These are phyloP conservation scores for Bipolaris sorokiniana DNA, from an alignment of 2,329 filamentous ascomycete genomes.

Conservation along the genomic window DNA sequence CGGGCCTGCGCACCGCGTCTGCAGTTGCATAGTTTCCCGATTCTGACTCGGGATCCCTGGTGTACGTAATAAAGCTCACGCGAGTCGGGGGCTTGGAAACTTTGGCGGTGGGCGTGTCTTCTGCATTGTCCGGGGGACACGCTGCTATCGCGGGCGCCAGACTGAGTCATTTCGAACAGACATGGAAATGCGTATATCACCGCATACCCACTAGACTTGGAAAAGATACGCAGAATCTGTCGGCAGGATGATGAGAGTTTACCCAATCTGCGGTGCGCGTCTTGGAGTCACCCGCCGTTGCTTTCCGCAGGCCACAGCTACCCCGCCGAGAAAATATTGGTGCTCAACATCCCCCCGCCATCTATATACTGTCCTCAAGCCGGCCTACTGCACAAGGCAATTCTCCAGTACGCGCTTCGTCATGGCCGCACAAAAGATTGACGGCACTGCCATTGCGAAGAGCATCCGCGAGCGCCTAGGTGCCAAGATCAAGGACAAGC, in stretches of 20 bases:
- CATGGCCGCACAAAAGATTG: slow-evolving; percentile 91
- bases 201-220: slow-evolving; percentile 31
- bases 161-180: slow-evolving; percentile 27
- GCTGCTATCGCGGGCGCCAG: slow-evolving; percentile 13
- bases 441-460: slow-evolving; percentile 95
- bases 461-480: slow-evolving; percentile 83
- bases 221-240: slow-evolving; percentile 33
- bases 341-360: slow-evolving; percentile 24
- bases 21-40: slow-evolving; percentile 7
- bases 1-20: background rate
- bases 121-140: slow-evolving; percentile 16
- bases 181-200: slow-evolving; percentile 21
- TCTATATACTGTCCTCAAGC: slow-evolving; percentile 26
- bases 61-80: slow-evolving; percentile 29
- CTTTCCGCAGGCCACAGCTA: slow-evolving; percentile 40
- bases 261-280: slow-evolving; percentile 42
- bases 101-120: slow-evolving; percentile 32
- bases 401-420: slow-evolving; percentile 62
- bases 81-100: slow-evolving; percentile 21
- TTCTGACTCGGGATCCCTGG: slow-evolving; percentile 17
- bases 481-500: slow-evolving; percentile 78
- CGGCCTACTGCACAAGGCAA: slow-evolving; percentile 19
- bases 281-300: slow-evolving; percentile 34
- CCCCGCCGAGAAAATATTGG: slow-evolving; percentile 40
- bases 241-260: slow-evolving; percentile 32